phyloP scores from a whole-genome alignment of 2,329 filamentous ascomycete genomes.

The Aspergillus sojae region DNA sequence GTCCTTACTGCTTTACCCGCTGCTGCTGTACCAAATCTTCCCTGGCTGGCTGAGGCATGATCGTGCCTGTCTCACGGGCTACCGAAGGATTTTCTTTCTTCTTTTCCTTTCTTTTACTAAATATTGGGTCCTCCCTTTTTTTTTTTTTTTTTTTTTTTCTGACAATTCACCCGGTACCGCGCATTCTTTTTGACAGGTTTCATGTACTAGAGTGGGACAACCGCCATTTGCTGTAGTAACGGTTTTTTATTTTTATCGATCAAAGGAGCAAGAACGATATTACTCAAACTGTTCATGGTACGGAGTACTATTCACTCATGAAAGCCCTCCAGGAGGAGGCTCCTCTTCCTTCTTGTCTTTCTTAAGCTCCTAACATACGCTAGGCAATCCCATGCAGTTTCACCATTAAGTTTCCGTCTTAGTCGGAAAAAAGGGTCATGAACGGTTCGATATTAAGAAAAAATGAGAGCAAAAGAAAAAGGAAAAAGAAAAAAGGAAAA shows the following conservation, averaged over 20 bases:
- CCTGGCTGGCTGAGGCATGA: slow-evolving; percentile 26
- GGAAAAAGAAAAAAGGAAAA: neutral
- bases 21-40: slow-evolving; percentile 19
- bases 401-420: slow-evolving; percentile 7
- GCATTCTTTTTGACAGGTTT: slow-evolving; percentile 22
- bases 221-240: slow-evolving; percentile 13
- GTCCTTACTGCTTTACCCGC: slow-evolving; percentile 15
- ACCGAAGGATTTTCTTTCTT: slow-evolving; percentile 14
- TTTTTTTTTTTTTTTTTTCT: slow-evolving; percentile 2
- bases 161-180: neutral
- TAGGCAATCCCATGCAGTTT: slow-evolving; percentile 8
- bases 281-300: neutral
- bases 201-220: slow-evolving; percentile 16
- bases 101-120: slow-evolving; percentile 12
- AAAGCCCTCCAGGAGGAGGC: neutral
- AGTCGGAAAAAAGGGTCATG: neutral
- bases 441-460: neutral
- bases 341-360: neutral
- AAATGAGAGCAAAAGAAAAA: neutral
- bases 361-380: slow-evolving; percentile 20
- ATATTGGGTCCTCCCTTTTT: slow-evolving; percentile 4
- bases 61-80: slow-evolving; percentile 29
- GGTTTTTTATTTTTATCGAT: slow-evolving; percentile 6
- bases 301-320: neutral
- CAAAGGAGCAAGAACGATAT: neutral